These are phyloP conservation scores for Trifolium subterraneum DNA, from an alignment of 306 rosid species.

Conservation along the genomic window DNA sequence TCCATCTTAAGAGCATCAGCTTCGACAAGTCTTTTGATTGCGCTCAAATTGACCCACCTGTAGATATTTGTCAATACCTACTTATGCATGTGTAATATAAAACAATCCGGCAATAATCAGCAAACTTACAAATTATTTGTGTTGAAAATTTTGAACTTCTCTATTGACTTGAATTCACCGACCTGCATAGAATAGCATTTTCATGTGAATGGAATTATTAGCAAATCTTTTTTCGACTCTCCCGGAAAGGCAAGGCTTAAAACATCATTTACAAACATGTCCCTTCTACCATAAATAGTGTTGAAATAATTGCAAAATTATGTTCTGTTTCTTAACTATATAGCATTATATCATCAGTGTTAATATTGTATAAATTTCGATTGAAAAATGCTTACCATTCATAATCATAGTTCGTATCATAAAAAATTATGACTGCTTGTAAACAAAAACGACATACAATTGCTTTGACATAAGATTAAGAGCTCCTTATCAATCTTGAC, in stretches of 20 bases:
- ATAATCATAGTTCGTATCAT: slow-evolving; percentile 8
- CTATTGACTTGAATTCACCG: slow-evolving; percentile 91
- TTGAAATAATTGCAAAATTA: slow-evolving; percentile 29
- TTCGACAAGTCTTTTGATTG: slow-evolving; percentile 90
- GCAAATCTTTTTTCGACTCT: slow-evolving; percentile 22
- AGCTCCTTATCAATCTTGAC: slow-evolving; percentile 13
- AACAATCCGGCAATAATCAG: slow-evolving; percentile 5
- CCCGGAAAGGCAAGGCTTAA: slow-evolving; percentile 16
- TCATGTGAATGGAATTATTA: slow-evolving; percentile 22
- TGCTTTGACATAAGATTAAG: slow-evolving; percentile 19
- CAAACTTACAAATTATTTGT: slow-evolving; percentile 88
- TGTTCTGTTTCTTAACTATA: background rate
- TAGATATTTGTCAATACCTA: slow-evolving; percentile 44
- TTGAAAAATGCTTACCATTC: background rate
- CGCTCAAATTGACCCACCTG: slow-evolving; percentile 95
- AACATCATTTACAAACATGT: slow-evolving; percentile 22
- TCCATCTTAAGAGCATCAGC: slow-evolving; percentile 95
- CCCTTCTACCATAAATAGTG: slow-evolving; percentile 22
- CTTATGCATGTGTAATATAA: slow-evolving; percentile 9
- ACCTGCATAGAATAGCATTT: slow-evolving; percentile 63
- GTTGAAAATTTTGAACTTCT: slow-evolving; percentile 98
- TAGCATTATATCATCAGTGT: slow-evolving; percentile 24
- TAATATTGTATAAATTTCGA: background rate
- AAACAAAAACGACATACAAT: slow-evolving; percentile 10
- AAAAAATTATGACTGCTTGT: slow-evolving; percentile 17